Conservation (phyloP, 371 early-diverging fungal species). For the Haplosporangium sp. region DNA sequence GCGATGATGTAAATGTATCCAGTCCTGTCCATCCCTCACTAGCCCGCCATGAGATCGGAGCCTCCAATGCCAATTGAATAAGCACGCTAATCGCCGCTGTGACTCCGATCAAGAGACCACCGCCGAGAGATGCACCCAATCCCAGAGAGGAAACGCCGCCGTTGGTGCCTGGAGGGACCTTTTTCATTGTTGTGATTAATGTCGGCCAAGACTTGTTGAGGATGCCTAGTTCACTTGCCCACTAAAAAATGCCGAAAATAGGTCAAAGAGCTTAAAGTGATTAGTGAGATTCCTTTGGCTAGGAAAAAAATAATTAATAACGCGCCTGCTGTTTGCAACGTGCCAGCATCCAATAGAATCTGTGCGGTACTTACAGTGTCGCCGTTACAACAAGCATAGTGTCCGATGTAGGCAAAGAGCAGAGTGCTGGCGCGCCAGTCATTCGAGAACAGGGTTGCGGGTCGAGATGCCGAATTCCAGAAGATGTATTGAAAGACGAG, state of each 20-base stretch:
- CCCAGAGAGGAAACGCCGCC: constrained; percentile 82
- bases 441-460: constrained; percentile 53
- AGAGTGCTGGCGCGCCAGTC: constrained; percentile 64
- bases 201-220: constrained; percentile 78
- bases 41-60: constrained; percentile 48
- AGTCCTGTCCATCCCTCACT: constrained; percentile 36
- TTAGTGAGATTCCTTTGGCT: too few species aligned
- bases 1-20: constrained; percentile 6
- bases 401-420: constrained; percentile 55
- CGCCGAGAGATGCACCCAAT: constrained; percentile 73
- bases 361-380: constrained; percentile 73
- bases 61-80: constrained; percentile 58
- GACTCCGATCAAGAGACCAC: constrained; percentile 81
- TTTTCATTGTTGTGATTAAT: constrained; percentile 76
- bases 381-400: constrained; percentile 88
- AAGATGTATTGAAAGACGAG: constrained; percentile 66
- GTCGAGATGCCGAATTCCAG: constrained; percentile 46
- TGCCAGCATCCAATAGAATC: constrained; percentile 1
- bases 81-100: constrained; percentile 65
- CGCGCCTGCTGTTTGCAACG: not conserved
- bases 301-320: not conserved
- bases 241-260: constrained; percentile 55
- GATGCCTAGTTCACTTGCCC: constrained; percentile 91
- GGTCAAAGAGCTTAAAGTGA: too few species aligned
- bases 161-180: constrained; percentile 91